phyloP scores from a whole-genome alignment of 768 basidiomycete species.

The Gloeostereum incarnatum region DNA sequence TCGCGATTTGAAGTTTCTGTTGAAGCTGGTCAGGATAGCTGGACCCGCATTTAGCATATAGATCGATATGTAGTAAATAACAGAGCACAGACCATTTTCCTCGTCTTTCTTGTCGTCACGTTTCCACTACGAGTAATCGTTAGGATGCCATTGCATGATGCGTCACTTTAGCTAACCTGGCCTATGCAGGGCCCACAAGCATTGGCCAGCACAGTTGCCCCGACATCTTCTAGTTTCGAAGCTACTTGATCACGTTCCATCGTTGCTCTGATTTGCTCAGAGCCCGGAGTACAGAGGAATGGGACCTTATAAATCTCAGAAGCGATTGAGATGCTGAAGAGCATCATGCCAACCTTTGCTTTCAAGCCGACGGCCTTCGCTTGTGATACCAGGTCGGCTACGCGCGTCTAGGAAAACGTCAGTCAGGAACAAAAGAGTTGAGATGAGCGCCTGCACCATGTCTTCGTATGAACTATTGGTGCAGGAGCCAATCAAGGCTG shows the following conservation, averaged over 20 bases:
- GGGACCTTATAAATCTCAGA: conserved; percentile 48
- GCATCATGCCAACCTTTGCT: background rate
- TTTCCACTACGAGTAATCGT: conserved; percentile 67
- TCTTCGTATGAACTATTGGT: conserved; percentile 98
- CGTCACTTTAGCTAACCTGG: conserved; percentile 53
- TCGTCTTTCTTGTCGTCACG: conserved; percentile 80
- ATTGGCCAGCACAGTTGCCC: conserved; percentile 93
- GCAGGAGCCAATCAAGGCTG: conserved; percentile 94
- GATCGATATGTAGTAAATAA: conserved; percentile 5
- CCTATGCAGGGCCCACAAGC: conserved; percentile 99
- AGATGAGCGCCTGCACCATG: conserved; percentile 53
- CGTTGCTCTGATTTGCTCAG: conserved; percentile 95
- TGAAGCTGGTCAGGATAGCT: conserved; percentile 98
- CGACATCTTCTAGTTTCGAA: conserved; percentile 71
- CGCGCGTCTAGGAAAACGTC: background rate
- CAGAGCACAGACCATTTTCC: conserved; percentile 66
- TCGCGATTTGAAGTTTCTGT: conserved; percentile 82
- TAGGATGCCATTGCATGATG: background rate
- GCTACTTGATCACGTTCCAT: conserved; percentile 94
- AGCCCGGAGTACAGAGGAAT: conserved; percentile 84
- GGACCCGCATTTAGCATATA: background rate
- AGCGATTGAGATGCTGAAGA: too few relatives aligned
- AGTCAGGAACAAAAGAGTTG: background rate
- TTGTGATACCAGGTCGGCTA: background rate
- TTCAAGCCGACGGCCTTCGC: background rate